Evolutionary conservation across 1,284 basidiomycete genomes (phyloP).

Genomic region (Garcileccinum viscosum): DNA sequence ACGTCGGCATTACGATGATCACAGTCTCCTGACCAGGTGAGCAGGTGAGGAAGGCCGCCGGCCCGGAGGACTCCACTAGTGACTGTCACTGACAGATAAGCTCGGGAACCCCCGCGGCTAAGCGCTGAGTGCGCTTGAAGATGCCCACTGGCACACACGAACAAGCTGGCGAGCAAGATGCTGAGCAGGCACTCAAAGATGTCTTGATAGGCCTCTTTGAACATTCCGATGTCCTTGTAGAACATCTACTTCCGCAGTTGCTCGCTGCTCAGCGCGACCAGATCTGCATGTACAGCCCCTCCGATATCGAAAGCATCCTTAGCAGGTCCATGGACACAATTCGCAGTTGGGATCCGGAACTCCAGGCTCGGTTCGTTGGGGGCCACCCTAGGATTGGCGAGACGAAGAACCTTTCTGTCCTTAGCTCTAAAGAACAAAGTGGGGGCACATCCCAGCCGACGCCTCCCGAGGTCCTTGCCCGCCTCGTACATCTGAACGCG

Average conservation of each 20-base stretch:
- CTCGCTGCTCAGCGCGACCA: conserved; percentile 21
- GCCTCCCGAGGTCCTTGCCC: conserved; percentile 68
- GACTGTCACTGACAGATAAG: conserved; percentile 17
- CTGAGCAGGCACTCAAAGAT: conserved; percentile 40
- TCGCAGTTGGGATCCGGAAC: conserved; percentile 58
- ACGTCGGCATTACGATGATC: background rate
- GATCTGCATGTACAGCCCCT: conserved; percentile 7
- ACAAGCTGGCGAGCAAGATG: conserved; percentile 43
- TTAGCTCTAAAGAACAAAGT: conserved; percentile 80
- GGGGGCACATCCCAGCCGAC: conserved; percentile 54
- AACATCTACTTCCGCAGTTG: conserved; percentile 64
- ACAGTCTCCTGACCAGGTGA: conserved; percentile 16
- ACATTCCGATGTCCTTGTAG: conserved; percentile 64
- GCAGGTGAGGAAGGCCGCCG: conserved; percentile 4
- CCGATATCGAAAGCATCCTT: conserved; percentile 58
- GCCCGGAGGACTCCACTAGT: conserved; percentile 7
- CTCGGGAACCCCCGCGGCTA: background rate
- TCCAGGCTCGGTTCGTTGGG: conserved; percentile 74
- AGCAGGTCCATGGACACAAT: conserved; percentile 62
- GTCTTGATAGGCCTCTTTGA: conserved; percentile 70
- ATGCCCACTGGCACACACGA: conserved; percentile 18
- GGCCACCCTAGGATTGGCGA: conserved; percentile 92
- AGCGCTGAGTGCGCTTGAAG: background rate
- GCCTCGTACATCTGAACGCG: conserved; percentile 72
- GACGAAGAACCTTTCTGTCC: conserved; percentile 68